Conservation (phyloP, 1,284 basidiomycete genomes). For the Cryptococcus neoformans region DNA sequence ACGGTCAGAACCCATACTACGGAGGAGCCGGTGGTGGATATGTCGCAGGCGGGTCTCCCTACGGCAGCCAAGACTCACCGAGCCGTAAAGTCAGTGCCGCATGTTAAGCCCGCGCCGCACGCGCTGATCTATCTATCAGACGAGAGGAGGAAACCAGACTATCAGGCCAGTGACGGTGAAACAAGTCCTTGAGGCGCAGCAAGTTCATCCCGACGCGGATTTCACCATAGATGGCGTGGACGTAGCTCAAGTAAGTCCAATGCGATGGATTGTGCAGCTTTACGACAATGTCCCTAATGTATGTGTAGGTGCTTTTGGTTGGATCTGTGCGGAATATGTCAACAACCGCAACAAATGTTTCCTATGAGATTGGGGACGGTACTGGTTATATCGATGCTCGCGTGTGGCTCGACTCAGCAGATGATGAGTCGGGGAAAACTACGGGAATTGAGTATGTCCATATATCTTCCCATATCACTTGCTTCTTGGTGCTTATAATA, state of each 20-base stretch:
- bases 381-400: slow-evolving; percentile 84
- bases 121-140: not conserved
- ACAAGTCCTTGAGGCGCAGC: slow-evolving; percentile 71
- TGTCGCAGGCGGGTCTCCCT: slow-evolving; percentile 36
- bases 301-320: slow-evolving; percentile 61
- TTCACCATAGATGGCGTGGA: slow-evolving; percentile 80
- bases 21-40: slow-evolving; percentile 30
- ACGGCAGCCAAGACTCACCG: slow-evolving; percentile 33
- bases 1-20: slow-evolving; percentile 44
- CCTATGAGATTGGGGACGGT: slow-evolving; percentile 82
- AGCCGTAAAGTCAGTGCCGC: slow-evolving; percentile 29
- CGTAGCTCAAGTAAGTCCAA: slow-evolving; percentile 65
- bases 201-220: slow-evolving; percentile 83
- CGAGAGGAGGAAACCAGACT: slow-evolving; percentile 56
- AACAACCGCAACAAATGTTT: slow-evolving; percentile 73
- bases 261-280: not conserved
- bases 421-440: slow-evolving; percentile 57
- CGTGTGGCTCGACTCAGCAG: slow-evolving; percentile 76
- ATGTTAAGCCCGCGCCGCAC: not conserved
- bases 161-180: slow-evolving; percentile 82
- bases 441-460: slow-evolving; percentile 50
- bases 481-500: not conserved
- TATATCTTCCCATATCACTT: not conserved
- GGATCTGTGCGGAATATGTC: slow-evolving; percentile 71
- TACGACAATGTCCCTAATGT: not conserved